Conservation (phyloP, 495 filamentous ascomycete genomes). For the Penicillium ucsense region DNA sequence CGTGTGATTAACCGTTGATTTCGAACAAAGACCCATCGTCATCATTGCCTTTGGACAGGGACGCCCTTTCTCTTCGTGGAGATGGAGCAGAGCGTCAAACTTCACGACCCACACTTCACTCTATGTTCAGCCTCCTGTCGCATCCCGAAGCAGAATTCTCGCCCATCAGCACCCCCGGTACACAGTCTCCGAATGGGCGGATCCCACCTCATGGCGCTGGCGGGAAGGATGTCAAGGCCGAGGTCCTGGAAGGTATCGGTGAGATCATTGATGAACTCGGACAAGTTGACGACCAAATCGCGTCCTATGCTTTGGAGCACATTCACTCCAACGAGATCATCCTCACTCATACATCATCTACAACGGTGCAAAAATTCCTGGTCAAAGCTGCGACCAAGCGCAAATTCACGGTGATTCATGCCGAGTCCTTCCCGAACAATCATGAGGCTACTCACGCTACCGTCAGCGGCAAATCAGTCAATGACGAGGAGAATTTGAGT, state of each 20-base stretch:
- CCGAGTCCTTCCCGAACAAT: conserved; percentile 61
- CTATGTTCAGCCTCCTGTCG: conserved; percentile 80
- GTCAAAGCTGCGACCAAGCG: conserved; percentile 73
- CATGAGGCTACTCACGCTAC: conserved; percentile 50
- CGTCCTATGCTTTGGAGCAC: conserved; percentile 73
- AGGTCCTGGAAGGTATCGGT: conserved; percentile 77
- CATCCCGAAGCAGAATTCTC: conserved; percentile 40
- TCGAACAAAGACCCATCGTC: conserved; percentile 23
- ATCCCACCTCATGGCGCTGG: conserved; percentile 20
- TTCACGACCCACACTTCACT: conserved; percentile 50
- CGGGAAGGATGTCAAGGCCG: conserved; percentile 62
- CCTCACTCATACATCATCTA: conserved; percentile 70
- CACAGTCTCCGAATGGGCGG: conserved; percentile 31
- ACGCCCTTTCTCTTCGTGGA: conserved; percentile 17
- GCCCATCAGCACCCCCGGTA: conserved; percentile 35
- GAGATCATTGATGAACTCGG: conserved; percentile 88
- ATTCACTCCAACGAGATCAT: conserved; percentile 87
- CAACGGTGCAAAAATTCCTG: conserved; percentile 77
- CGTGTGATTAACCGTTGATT: conserved; percentile 4
- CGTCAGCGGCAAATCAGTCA: conserved; percentile 39
- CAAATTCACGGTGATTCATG: conserved; percentile 79
- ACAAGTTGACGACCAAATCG: conserved; percentile 83
- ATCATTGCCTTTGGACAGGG: conserved; percentile 25
- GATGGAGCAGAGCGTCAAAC: conserved; percentile 29
- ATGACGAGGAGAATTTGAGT: conserved; percentile 38